Conservation (phyloP, 2,329 filamentous ascomycete genomes). For the Colletotrichum somersetense region DNA sequence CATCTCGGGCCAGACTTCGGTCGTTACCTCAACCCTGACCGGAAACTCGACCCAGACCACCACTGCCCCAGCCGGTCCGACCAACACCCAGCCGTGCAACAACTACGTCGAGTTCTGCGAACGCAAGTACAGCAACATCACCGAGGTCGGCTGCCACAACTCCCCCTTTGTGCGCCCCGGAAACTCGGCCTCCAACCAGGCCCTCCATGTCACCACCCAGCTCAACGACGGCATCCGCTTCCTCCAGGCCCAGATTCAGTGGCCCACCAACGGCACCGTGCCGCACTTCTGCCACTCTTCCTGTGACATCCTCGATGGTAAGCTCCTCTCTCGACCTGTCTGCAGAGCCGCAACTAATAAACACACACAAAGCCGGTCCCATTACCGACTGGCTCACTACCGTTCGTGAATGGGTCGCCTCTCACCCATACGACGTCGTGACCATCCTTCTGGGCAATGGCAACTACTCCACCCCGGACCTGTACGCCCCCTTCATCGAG, state of each 20-base stretch:
- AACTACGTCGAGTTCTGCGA: constrained; percentile 81
- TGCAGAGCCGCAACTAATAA: constrained; percentile 16
- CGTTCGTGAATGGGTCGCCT: constrained; percentile 79
- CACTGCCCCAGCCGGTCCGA: constrained; percentile 59
- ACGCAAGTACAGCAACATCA: constrained; percentile 85
- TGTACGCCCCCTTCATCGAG: constrained; percentile 78
- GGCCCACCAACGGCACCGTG: constrained; percentile 60
- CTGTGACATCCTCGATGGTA: constrained; percentile 79
- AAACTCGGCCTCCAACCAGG: constrained; percentile 83
- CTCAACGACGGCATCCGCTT: constrained; percentile 81
- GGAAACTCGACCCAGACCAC: constrained; percentile 58
- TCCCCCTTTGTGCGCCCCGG: constrained; percentile 79
- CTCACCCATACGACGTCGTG: constrained; percentile 87
- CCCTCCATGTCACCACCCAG: constrained; percentile 74
- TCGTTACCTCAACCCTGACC: constrained; percentile 57
- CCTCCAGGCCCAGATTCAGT: constrained; percentile 74
- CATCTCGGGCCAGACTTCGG: constrained; percentile 59
- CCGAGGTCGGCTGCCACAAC: constrained; percentile 83
- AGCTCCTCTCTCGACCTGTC: background rate
- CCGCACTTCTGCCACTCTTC: constrained; percentile 87
- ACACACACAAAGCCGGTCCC: constrained; percentile 67
- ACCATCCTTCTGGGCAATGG: constrained; percentile 89
- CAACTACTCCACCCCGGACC: constrained; percentile 73
- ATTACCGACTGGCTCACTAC: constrained; percentile 78
- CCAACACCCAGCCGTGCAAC: constrained; percentile 85